A percentile compares a stretch with the other conserved stretches of the same genome.
Conservation (phyloP, 768 basidiomycete species). For the Piloderma croceum region DNA sequence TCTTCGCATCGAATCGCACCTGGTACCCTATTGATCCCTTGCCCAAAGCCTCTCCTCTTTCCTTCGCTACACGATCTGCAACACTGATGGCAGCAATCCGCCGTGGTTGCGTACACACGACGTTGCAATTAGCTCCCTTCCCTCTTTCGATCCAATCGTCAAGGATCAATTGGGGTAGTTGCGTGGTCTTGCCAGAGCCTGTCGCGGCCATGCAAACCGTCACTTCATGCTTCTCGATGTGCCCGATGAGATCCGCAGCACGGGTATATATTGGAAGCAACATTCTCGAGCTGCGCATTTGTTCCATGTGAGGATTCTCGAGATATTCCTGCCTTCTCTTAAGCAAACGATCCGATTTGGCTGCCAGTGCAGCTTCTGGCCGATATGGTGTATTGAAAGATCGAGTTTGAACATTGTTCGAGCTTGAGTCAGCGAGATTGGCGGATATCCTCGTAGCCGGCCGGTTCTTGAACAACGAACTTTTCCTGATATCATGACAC, state of each 20-base stretch:
- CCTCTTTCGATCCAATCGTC: conserved; percentile 75
- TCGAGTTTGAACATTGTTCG: conserved; percentile 3
- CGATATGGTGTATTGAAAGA: conserved; percentile 4
- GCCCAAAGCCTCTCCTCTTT: conserved; percentile 72
- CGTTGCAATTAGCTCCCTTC: conserved; percentile 81
- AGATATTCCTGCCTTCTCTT: conserved; percentile 55
- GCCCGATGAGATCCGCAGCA: conserved; percentile 58
- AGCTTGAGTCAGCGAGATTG: conserved; percentile 3
- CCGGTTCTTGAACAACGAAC: conserved; percentile 60
- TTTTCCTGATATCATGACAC: conserved; percentile 58
- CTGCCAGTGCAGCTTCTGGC: conserved; percentile 23
- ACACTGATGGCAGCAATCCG: conserved; percentile 89
- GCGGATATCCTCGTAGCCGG: conserved; percentile 31
- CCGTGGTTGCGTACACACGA: conserved; percentile 91
- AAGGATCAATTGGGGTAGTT: conserved; percentile 88
- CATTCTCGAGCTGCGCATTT: conserved; percentile 62
- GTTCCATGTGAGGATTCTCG: conserved; percentile 49
- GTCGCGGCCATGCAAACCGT: conserved; percentile 87
- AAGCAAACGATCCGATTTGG: conserved; percentile 56
- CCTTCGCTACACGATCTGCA: conserved; percentile 84
- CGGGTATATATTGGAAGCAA: conserved; percentile 73
- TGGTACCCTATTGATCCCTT: conserved; percentile 75
- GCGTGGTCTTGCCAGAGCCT: conserved; percentile 92
- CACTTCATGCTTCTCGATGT: conserved; percentile 74
- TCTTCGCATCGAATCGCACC: conserved; percentile 82